Percentiles rank a stretch among this genome's conserved stretches.
Conservation (phyloP, 192 early-diverging fungal species). For the Hyaloraphidium curvatum region DNA sequence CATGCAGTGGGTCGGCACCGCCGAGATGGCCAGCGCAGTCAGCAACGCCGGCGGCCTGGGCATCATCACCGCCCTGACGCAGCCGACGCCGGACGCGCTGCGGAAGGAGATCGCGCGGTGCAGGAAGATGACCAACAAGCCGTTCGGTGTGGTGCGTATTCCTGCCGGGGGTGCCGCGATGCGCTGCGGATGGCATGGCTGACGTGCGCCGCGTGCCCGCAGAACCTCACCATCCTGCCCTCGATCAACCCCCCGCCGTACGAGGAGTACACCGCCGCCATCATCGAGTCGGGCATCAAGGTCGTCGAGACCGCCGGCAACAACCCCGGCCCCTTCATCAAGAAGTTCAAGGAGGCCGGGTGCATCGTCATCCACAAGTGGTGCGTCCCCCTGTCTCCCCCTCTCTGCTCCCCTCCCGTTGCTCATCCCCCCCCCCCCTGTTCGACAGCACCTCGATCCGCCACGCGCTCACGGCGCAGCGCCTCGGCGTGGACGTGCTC, state of each 20-base stretch:
- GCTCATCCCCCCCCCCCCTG: too few species aligned
- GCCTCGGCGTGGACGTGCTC: slow-evolving; percentile 19
- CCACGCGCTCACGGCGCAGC: slow-evolving; percentile 43
- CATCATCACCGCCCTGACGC: slow-evolving; percentile 26
- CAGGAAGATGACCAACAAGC: slow-evolving; percentile 51
- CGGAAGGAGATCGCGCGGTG: slow-evolving; percentile 47
- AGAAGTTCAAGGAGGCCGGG: slow-evolving; percentile 49
- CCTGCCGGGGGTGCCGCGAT: too few species aligned
- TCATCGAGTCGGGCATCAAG: slow-evolving; percentile 58
- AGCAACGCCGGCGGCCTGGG: slow-evolving; percentile 59
- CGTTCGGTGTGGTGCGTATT: slow-evolving; percentile 68
- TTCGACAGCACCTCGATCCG: slow-evolving; percentile 52
- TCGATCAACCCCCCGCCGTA: slow-evolving; percentile 67
- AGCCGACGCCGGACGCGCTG: slow-evolving; percentile 46
- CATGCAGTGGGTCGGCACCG: slow-evolving; percentile 59
- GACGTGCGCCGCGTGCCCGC: too few species aligned
- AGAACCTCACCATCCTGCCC: slow-evolving; percentile 61
- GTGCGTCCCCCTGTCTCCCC: too few species aligned
- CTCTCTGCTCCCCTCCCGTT: too few species aligned
- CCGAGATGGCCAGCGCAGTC: slow-evolving; percentile 40
- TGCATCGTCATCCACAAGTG: slow-evolving; percentile 63
- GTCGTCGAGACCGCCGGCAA: slow-evolving; percentile 64
- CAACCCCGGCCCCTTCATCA: slow-evolving; percentile 55
- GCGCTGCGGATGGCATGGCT: too few species aligned
- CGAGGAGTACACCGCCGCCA: slow-evolving; percentile 43